Base-by-base conservation (phyloP, 1,139 yeast species). In the Kurtzmaniella quercitrusa region DNA sequence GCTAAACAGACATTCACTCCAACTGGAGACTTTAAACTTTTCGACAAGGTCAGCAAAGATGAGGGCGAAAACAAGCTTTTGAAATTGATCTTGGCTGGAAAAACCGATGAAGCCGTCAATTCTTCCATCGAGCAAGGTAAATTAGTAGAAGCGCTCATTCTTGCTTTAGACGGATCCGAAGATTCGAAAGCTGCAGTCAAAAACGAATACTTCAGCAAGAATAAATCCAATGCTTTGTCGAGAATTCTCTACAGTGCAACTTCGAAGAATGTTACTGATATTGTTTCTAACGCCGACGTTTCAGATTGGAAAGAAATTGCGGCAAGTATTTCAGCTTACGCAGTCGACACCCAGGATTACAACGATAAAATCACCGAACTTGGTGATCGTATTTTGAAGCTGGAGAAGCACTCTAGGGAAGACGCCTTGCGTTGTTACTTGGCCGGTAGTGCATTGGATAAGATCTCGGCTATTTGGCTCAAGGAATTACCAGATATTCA, bases 281-380 rank as follows among this genome's bases (percentile, higher is more conserved):
- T 93, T 49, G 94, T 88, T 32, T 74, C 77, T 30, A 83, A 91
- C 57, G 87, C 88, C 20, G 84, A 86, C 55, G 82, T 89, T 38
- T 56, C 73, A 5, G 82, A 87, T 52, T 94, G 98, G 98, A 84
- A 80, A 55, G 84, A 83, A 42, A 80, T 87, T 52, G 87, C 93
- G n/a, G 71, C 76, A 33, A 76, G 89, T 21, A 76, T 91, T 44
- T 64, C 81, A 42, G 76, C 87, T 5, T 84, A 78, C 55, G 65
- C 80, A 41, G 53, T 63, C 1, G 75, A 74, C 47, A 59, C 64
- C 3, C 66, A 66, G 16, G 66, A 66, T 20, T 84, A 78, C 60
- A 76, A 78, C 52, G 54, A 65, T 7, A 76, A 83, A 49, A 76
- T 87, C 52, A 66, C 80, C 35, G 74, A 72, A 49, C 73, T 94